Percentiles rank a stretch among this genome's conserved stretches.
Evolutionary conservation across 352 stramenopile genomes (phyloP).

Genomic region (Phytopythium sindhum): DNA sequence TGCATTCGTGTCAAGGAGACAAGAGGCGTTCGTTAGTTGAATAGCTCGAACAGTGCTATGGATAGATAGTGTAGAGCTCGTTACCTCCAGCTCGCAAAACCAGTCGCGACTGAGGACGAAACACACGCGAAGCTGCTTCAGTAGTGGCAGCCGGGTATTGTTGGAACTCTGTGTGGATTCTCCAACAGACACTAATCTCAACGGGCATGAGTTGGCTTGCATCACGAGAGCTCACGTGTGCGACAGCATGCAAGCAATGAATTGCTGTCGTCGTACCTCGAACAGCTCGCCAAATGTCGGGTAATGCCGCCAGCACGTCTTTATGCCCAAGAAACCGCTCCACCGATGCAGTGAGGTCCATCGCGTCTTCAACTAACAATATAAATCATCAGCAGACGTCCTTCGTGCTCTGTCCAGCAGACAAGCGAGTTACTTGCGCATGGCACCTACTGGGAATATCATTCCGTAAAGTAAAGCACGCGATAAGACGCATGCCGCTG

Average conservation of each 20-base stretch:
- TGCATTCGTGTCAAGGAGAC: conserved; percentile 7
- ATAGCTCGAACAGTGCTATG: too few species aligned
- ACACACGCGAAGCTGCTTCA: conserved; percentile 37
- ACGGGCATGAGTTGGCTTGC: not conserved
- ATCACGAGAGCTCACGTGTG: too few species aligned
- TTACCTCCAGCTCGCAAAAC: conserved; percentile 34
- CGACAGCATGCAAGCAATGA: too few species aligned
- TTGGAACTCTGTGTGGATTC: conserved; percentile 11
- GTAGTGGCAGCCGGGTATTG: conserved; percentile 4
- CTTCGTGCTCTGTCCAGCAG: not conserved
- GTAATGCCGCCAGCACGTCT: conserved; percentile 27
- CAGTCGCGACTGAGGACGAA: conserved; percentile 39
- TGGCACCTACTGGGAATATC: conserved; percentile 24
- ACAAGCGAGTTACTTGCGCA: not conserved
- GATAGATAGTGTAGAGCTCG: not conserved
- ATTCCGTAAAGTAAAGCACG: conserved; percentile 31
- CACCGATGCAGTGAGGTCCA: conserved; percentile 42
- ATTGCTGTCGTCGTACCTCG: conserved; percentile 24
- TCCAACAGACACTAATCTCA: conserved; percentile 18
- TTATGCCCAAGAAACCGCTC: conserved; percentile 40
- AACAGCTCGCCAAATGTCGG: conserved; percentile 30
- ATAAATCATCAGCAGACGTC: not conserved
- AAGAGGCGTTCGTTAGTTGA: not conserved
- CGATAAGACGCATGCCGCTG: conserved; percentile 19
- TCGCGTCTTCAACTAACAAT: conserved; percentile 28